Evolutionary conservation across 2,329 filamentous ascomycete genomes (phyloP).

Genomic region (Aspergillus fumigatiaffinis): DNA sequence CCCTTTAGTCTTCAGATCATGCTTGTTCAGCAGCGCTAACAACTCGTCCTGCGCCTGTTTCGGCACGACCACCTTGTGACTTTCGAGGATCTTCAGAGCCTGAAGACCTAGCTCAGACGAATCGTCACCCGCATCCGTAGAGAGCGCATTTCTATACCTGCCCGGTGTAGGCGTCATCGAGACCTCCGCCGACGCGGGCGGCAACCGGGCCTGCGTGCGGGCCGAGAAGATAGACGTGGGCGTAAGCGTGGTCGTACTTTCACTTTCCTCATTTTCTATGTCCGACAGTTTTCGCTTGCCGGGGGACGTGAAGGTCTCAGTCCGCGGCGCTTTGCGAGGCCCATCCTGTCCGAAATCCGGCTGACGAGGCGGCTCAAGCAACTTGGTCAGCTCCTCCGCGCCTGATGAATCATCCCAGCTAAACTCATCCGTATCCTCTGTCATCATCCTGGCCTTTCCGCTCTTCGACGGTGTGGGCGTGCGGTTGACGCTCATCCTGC

Average conservation of each 20-base stretch:
- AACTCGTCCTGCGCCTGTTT: constrained; percentile 34
- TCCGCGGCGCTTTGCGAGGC: constrained; percentile 36
- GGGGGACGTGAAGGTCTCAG: constrained; percentile 28
- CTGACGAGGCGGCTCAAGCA: constrained; percentile 20
- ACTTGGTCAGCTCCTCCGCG: constrained; percentile 24
- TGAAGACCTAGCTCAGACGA: constrained; percentile 18
- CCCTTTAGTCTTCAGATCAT: constrained; percentile 58
- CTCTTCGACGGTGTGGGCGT: constrained; percentile 19
- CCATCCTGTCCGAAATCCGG: constrained; percentile 31
- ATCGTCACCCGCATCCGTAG: constrained; percentile 15
- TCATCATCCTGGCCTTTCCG: constrained; percentile 28
- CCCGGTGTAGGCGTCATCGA: constrained; percentile 31
- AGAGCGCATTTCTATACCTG: constrained; percentile 26
- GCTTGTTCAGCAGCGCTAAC: constrained; percentile 47
- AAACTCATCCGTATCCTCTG: constrained; percentile 33
- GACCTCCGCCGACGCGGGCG: constrained; percentile 25
- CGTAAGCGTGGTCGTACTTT: neutral
- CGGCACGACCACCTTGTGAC: constrained; percentile 31
- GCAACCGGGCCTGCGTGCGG: constrained; percentile 1
- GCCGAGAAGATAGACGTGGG: constrained; percentile 12
- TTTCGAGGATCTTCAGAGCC: constrained; percentile 32
- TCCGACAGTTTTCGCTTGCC: constrained; percentile 35
- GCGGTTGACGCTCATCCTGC: neutral
- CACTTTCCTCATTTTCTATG: constrained; percentile 10
- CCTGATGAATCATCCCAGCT: constrained; percentile 36